Evolutionary conservation across 2,329 filamentous ascomycete species (phyloP).

Genomic region (Diaporthe destruens): DNA sequence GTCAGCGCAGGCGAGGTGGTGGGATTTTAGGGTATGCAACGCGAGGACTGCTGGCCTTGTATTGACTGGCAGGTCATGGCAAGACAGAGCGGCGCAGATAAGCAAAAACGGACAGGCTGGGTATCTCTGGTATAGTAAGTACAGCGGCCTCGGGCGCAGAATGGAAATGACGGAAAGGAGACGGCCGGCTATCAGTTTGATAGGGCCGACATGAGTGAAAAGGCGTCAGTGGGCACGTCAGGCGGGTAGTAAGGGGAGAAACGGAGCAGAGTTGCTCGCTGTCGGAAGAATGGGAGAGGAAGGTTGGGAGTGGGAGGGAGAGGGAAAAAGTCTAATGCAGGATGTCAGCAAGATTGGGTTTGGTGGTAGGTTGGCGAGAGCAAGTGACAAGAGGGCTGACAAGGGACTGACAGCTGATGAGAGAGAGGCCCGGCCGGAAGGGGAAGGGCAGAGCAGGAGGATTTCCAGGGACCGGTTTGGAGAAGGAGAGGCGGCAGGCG

Average conservation of each 20-base stretch:
- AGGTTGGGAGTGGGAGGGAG: conserved; percentile 20
- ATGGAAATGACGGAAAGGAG: conserved; percentile 22
- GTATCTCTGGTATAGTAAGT: conserved; percentile 38
- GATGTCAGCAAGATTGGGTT: conserved; percentile 32
- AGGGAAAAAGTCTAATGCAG: conserved; percentile 29
- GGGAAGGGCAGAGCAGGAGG: conserved; percentile 31
- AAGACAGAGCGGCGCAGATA: conserved; percentile 10
- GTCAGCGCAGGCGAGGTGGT: conserved; percentile 7
- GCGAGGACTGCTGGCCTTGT: conserved; percentile 19
- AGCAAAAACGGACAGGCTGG: conserved; percentile 19
- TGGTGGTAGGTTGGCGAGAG: conserved; percentile 14
- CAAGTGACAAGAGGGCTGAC: conserved; percentile 36
- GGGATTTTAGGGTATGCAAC: conserved; percentile 19
- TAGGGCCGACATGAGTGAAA: conserved; percentile 29
- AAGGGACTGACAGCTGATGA: conserved; percentile 33
- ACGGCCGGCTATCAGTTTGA: conserved; percentile 23
- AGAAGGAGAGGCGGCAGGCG: conserved; percentile 34
- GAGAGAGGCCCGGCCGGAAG: conserved; percentile 7
- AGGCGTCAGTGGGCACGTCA: conserved; percentile 10
- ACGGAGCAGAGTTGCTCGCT: conserved; percentile 1
- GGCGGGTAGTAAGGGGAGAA: conserved; percentile 8
- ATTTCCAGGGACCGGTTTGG: conserved; percentile 31
- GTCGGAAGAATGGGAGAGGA: conserved; percentile 16
- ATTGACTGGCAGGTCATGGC: conserved; percentile 36
- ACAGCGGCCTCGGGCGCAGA: conserved; percentile 24